Evolutionary conservation across 2,329 filamentous ascomycete genomes (phyloP).

Genomic region (Clarireedia paspali): DNA sequence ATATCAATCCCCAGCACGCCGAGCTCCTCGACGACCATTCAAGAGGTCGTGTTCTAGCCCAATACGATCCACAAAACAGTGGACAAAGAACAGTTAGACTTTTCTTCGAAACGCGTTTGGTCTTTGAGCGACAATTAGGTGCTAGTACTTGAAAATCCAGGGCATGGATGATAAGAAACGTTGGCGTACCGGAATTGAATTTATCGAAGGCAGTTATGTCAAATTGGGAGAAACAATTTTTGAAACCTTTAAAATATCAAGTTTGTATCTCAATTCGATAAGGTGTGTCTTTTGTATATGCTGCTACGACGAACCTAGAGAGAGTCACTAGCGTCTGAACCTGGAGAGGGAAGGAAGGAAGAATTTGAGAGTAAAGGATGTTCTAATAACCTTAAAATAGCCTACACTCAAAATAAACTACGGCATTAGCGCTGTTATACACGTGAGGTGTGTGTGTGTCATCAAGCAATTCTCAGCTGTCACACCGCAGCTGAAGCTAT

Average conservation of each 20-base stretch:
- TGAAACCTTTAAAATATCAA: neutral
- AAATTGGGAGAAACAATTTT: neutral
- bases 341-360: neutral
- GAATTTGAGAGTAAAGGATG: neutral
- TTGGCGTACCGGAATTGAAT: neutral
- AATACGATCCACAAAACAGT: neutral
- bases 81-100: neutral
- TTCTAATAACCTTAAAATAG: neutral
- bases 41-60: neutral
- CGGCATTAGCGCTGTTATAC: neutral
- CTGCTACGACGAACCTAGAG: neutral
- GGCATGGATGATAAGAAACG: neutral
- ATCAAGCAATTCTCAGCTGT: neutral
- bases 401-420: neutral
- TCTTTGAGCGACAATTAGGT: neutral
- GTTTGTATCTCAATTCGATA: neutral
- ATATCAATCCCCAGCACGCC: neutral
- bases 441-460: neutral
- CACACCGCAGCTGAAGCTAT: neutral
- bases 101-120: neutral
- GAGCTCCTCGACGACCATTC: neutral
- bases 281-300: neutral
- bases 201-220: neutral
- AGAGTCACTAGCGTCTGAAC: neutral
- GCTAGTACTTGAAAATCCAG: neutral